Conservation (phyloP, 805 yeast genomes). For the Metahyphopichia silvanorum region DNA sequence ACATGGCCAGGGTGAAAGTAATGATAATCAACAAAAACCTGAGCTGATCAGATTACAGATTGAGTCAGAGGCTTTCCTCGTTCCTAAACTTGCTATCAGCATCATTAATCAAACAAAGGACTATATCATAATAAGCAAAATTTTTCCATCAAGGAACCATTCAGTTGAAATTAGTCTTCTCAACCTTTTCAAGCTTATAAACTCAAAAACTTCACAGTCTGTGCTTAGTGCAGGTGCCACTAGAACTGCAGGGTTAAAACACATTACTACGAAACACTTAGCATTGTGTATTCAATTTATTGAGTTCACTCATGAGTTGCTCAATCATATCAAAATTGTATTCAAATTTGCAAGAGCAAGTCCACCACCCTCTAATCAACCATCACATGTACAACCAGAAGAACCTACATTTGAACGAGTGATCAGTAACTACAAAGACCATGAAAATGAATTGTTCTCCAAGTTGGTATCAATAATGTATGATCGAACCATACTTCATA, state of each 20-base stretch:
- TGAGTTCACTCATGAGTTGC: conserved; percentile 40
- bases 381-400: conserved; percentile 13
- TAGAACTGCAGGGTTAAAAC: conserved; percentile 66
- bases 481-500: conserved; percentile 55
- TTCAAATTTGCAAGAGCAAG: conserved; percentile 7
- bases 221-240: conserved; percentile 77
- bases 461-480: conserved; percentile 70
- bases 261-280: conserved; percentile 69
- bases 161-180: conserved; percentile 44
- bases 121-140: conserved; percentile 53
- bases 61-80: conserved; percentile 18
- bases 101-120: conserved; percentile 38
- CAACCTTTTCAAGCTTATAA: conserved; percentile 42
- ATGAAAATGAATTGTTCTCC: conserved; percentile 57
- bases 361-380: conserved; percentile 4
- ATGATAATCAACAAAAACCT: background rate
- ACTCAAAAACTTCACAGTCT: conserved; percentile 54
- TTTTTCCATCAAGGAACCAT: conserved; percentile 47
- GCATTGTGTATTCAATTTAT: conserved; percentile 68
- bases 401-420: conserved; percentile 28
- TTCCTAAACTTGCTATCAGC: conserved; percentile 25
- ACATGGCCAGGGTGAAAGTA: background rate
- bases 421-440: conserved; percentile 48
- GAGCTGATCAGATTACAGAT: conserved; percentile 8
- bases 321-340: conserved; percentile 23